phyloP scores from a whole-genome alignment of 2,329 filamentous ascomycete genomes.

The Metarhizium sp. region DNA sequence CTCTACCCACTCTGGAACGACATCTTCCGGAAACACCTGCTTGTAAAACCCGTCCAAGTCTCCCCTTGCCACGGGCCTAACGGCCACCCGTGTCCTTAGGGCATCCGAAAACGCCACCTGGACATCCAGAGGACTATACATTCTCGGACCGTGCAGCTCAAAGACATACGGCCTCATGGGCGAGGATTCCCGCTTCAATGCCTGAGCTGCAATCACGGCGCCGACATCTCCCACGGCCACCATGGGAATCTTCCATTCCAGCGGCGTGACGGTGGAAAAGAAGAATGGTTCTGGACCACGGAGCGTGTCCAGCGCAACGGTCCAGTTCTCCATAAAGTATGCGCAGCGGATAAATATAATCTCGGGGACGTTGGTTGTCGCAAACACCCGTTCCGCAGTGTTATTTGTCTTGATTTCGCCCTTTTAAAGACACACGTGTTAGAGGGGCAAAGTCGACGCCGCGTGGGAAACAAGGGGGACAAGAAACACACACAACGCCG shows the following conservation, averaged over 20 bases:
- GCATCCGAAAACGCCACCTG: conserved; percentile 19
- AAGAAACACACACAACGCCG: conserved; percentile 18
- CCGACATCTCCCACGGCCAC: conserved; percentile 18
- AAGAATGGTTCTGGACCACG: conserved; percentile 18
- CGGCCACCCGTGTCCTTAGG: conserved; percentile 15
- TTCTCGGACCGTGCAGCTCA: conserved; percentile 21
- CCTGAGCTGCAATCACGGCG: conserved; percentile 14
- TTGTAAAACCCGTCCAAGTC: conserved; percentile 13
- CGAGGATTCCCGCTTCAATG: conserved; percentile 11
- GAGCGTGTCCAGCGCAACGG: conserved; percentile 16
- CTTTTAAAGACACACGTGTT: conserved; percentile 10
- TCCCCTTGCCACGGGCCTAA: conserved; percentile 16
- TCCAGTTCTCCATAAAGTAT: conserved; percentile 33
- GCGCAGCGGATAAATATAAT: conserved; percentile 22
- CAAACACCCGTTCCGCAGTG: conserved; percentile 19
- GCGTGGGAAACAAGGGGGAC: not conserved
- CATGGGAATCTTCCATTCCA: conserved; percentile 23
- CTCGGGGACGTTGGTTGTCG: conserved; percentile 8
- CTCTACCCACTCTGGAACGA: conserved; percentile 19
- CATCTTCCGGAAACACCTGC: conserved; percentile 13
- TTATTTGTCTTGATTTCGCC: conserved; percentile 28
- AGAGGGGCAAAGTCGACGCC: not conserved
- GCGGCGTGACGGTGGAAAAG: conserved; percentile 22
- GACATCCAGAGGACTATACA: conserved; percentile 19
- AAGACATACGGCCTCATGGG: conserved; percentile 17